These are phyloP conservation scores for Quercus parvula DNA, from an alignment of 306 rosid species.

Conservation along the genomic window DNA sequence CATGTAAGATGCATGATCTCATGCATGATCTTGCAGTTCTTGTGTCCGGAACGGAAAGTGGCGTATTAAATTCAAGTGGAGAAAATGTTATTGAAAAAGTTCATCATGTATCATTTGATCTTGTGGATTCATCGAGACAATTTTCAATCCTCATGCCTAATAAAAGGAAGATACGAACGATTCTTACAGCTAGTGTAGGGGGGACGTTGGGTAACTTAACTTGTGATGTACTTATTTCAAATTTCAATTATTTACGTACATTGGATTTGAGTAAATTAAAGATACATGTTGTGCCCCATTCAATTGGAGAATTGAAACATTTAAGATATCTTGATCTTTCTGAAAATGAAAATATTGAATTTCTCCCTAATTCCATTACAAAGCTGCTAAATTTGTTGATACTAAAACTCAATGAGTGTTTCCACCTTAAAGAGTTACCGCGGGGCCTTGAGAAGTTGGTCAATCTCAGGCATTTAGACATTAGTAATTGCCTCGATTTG, in stretches of 20 bases:
- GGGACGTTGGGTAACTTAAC: background rate
- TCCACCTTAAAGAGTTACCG: background rate
- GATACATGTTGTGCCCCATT: background rate
- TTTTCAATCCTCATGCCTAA: background rate
- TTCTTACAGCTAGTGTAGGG: background rate
- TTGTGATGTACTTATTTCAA: background rate
- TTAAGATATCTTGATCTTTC: background rate
- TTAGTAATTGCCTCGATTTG: background rate
- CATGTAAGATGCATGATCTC: constrained; percentile 23
- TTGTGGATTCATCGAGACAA: background rate
- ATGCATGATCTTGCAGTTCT: constrained; percentile 18
- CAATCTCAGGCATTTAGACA: constrained; percentile 8
- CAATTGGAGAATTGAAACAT: constrained; percentile 14
- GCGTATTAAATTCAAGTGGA: background rate
- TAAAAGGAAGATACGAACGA: constrained; percentile 2
- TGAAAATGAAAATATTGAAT: background rate
- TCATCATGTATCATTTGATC: constrained; percentile 6
- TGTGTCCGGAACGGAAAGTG: background rate
- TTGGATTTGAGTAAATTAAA: constrained; percentile 8
- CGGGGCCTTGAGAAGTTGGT: constrained; percentile 7
- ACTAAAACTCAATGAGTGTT: too few species aligned
- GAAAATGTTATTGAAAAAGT: background rate
- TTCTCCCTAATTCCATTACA: constrained; percentile 23
- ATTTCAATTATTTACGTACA: background rate
- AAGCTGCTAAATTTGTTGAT: background rate